Percentiles rank a stretch among this genome's conserved stretches.
These are phyloP conservation scores for Termitomyces sp. DNA, from an alignment of 768 basidiomycete genomes.

Conservation along the genomic window DNA sequence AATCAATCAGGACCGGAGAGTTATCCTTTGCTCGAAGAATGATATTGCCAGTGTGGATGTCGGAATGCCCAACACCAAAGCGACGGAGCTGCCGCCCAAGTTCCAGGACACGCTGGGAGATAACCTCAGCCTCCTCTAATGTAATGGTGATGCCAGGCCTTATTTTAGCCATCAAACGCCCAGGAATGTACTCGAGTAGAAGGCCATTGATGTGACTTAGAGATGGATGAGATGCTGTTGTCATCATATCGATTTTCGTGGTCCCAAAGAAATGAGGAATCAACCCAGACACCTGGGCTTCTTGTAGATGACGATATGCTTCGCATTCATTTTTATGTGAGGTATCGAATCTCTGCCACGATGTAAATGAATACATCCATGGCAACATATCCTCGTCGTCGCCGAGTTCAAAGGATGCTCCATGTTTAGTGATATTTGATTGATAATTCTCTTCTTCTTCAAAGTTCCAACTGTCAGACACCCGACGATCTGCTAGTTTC, in stretches of 20 bases:
- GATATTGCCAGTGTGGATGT: neutral
- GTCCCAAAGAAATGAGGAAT: neutral
- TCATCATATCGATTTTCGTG: neutral
- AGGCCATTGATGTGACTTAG: neutral
- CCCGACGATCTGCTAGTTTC: neutral
- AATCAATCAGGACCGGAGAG: neutral
- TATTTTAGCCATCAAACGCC: neutral
- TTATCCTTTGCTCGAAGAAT: neutral
- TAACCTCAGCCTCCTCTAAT: neutral
- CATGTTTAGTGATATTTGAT: neutral
- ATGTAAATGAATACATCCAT: neutral
- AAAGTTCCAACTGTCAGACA: neutral
- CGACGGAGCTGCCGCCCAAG: neutral
- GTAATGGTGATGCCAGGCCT: neutral
- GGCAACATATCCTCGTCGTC: neutral
- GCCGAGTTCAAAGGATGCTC: neutral
- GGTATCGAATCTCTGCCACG: neutral
- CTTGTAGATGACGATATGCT: neutral
- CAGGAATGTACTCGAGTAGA: conserved; percentile 1
- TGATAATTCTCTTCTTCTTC: neutral
- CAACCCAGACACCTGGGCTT: neutral
- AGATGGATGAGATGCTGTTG: no score
- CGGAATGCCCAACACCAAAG: neutral
- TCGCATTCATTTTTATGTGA: neutral
- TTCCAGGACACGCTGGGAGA: neutral